phyloP scores from a whole-genome alignment of 495 filamentous ascomycete species.

The Neurospora sp. region DNA sequence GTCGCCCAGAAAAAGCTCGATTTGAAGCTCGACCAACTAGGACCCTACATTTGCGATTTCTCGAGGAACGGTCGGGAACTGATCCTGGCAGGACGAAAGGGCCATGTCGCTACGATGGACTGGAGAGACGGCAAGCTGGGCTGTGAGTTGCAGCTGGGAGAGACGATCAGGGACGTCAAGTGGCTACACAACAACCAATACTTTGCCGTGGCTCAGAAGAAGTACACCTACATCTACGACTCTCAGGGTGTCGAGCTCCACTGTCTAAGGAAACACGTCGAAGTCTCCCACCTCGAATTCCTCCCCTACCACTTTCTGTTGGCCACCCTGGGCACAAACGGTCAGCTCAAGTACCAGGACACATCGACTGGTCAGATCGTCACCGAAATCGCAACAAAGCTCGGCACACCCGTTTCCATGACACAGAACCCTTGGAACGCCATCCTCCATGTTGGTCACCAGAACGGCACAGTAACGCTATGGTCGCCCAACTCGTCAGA shows the following conservation, averaged over 20 bases:
- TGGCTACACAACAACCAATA: conserved; percentile 96
- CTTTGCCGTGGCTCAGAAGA: conserved; percentile 98
- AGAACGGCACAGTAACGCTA: conserved; percentile 85
- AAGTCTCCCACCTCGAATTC: conserved; percentile 93
- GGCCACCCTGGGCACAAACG: conserved; percentile 73
- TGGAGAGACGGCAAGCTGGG: conserved; percentile 87
- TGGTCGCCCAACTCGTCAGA: conserved; percentile 92
- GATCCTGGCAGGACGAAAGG: conserved; percentile 78
- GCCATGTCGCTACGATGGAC: conserved; percentile 94
- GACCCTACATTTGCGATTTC: conserved; percentile 82
- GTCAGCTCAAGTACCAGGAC: conserved; percentile 88
- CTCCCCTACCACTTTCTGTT: conserved; percentile 93
- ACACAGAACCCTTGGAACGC: conserved; percentile 86
- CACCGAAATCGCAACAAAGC: conserved; percentile 68
- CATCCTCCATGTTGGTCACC: conserved; percentile 81
- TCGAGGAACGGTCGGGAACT: conserved; percentile 79
- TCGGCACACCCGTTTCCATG: conserved; percentile 75
- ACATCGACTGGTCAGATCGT: conserved; percentile 84
- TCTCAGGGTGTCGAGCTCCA: conserved; percentile 81
- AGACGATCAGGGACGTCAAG: conserved; percentile 79
- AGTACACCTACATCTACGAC: conserved; percentile 89
- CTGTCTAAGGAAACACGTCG: conserved; percentile 77
- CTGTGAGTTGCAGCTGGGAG: conserved; percentile 80
- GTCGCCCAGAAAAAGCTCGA: conserved; percentile 90
- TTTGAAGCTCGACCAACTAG: conserved; percentile 68